Conservation (phyloP, 2,329 filamentous ascomycete species). For the Ascochyta lentis region DNA sequence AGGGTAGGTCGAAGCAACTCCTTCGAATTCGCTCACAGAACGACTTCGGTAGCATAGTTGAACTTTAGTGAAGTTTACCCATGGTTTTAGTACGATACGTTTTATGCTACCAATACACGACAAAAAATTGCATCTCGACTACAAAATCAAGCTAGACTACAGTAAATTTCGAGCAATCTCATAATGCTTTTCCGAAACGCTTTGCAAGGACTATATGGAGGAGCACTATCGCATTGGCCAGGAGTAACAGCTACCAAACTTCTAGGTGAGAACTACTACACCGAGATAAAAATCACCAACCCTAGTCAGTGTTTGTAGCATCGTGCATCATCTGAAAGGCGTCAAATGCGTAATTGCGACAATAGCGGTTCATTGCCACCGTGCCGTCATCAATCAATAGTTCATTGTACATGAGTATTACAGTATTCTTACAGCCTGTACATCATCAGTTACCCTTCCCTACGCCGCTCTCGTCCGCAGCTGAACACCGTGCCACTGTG, state of each 20-base stretch:
- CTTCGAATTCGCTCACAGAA: background rate
- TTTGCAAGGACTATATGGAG: too few species aligned
- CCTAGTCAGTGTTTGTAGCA: background rate
- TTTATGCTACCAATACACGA: too few species aligned
- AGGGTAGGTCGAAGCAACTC: background rate
- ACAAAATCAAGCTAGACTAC: background rate
- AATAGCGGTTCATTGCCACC: background rate
- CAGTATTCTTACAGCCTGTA: slow-evolving; percentile 16
- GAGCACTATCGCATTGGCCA: too few species aligned
- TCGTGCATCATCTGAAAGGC: background rate
- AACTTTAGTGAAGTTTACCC: background rate
- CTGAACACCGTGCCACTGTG: slow-evolving; percentile 83
- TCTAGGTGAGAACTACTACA: background rate
- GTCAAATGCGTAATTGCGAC: background rate
- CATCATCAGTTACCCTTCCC: background rate
- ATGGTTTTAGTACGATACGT: background rate
- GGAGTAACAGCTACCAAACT: too few species aligned
- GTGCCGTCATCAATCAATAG: background rate
- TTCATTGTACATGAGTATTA: slow-evolving; percentile 8
- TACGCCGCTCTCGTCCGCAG: slow-evolving; percentile 69
- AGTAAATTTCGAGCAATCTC: background rate
- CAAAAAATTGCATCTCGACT: background rate
- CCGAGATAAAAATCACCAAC: background rate
- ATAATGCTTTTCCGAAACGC: too few species aligned
- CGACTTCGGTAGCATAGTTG: background rate